Evolutionary conservation across 2,329 filamentous ascomycete species (phyloP).

Genomic region (Mollisia scopiformis): DNA sequence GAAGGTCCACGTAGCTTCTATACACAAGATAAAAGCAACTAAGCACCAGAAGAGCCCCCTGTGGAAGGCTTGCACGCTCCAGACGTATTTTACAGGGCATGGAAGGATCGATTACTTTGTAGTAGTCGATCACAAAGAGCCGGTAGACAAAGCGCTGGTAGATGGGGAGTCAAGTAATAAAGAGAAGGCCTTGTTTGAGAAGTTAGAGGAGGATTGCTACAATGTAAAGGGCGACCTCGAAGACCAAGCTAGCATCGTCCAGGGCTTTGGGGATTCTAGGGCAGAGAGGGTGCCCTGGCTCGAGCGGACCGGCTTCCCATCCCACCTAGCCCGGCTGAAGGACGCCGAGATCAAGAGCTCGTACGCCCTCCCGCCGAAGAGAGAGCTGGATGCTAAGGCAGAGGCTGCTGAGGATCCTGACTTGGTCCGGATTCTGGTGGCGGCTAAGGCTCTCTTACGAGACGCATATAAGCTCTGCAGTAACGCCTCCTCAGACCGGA

Average conservation of each 20-base stretch:
- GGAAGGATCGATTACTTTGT: not conserved
- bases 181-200: constrained; percentile 15
- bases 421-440: constrained; percentile 14
- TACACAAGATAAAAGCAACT: not conserved
- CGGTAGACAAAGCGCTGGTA: not conserved
- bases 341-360: constrained; percentile 20
- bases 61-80: not conserved
- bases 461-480: constrained; percentile 16
- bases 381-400: constrained; percentile 9
- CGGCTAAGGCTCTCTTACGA: constrained; percentile 13
- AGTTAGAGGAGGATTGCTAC: constrained; percentile 13
- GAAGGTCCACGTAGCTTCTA: not conserved
- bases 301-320: constrained; percentile 6
- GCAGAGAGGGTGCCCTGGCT: constrained; percentile 16
- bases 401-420: constrained; percentile 10
- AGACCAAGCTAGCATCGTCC: constrained; percentile 8
- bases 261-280: constrained; percentile 11
- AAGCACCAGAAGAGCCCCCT: not conserved
- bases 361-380: constrained; percentile 20
- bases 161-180: not conserved
- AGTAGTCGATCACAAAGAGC: not conserved
- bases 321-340: constrained; percentile 11
- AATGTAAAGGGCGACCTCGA: constrained; percentile 11
- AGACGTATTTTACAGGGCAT: not conserved
- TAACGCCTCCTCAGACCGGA: constrained; percentile 15